Percentiles rank a stretch among this genome's conserved stretches.
Evolutionary conservation across 2,329 filamentous ascomycete genomes (phyloP).

Genomic region (Aspergillus ruber): DNA sequence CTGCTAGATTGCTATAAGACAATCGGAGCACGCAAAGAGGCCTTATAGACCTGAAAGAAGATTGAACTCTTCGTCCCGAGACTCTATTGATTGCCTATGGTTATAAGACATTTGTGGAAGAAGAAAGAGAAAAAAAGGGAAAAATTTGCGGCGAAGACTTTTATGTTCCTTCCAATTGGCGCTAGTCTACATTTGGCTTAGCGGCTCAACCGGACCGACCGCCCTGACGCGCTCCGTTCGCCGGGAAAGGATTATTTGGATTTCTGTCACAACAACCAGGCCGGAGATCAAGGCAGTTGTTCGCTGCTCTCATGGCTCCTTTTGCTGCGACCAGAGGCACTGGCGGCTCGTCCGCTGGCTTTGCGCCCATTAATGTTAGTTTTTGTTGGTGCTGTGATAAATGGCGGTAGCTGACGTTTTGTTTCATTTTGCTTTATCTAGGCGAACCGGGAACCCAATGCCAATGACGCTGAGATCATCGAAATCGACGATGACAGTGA

Average conservation of each 20-base stretch:
- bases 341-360: conserved; percentile 13
- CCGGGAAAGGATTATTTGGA: neutral
- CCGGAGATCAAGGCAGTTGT: neutral
- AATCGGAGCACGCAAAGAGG: conserved; percentile 95
- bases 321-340: conserved; percentile 29
- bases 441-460: conserved; percentile 4
- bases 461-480: conserved; percentile 31
- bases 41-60: conserved; percentile 81
- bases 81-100: conserved; percentile 98
- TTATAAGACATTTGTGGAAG: conserved; percentile 46
- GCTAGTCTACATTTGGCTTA: conserved; percentile 29
- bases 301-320: conserved; percentile 30
- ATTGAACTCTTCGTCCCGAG: conserved; percentile 84
- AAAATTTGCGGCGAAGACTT: conserved; percentile 23
- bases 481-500: conserved; percentile 32
- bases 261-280: conserved; percentile 11
- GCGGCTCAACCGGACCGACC: neutral
- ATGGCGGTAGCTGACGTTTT: conserved; percentile 9
- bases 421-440: neutral
- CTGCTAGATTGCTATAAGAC: conserved; percentile 75
- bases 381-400: conserved; percentile 5
- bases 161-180: conserved; percentile 18
- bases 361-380: conserved; percentile 23
- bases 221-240: conserved; percentile 1
- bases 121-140: conserved; percentile 45